Evolutionary conservation across 2,329 filamentous ascomycete species (phyloP).

Genomic region (Penicillium concentricum): DNA sequence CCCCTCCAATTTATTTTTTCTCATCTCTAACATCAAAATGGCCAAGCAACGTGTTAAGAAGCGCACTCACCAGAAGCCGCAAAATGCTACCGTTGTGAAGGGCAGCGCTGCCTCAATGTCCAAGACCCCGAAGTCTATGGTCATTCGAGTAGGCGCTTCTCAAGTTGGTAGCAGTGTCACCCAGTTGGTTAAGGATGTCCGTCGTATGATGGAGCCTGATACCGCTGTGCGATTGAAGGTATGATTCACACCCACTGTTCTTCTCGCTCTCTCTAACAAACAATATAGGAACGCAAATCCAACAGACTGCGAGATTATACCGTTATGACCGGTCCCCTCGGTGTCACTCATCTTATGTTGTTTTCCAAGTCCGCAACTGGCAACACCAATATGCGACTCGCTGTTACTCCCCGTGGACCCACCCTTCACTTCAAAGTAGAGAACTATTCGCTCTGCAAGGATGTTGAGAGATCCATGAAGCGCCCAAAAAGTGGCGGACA

Average conservation of each 20-base stretch:
- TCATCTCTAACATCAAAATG: constrained; percentile 52
- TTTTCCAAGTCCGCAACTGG: constrained; percentile 87
- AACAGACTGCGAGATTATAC: constrained; percentile 91
- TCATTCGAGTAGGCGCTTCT: constrained; percentile 92
- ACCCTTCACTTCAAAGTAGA: constrained; percentile 94
- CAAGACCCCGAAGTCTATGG: constrained; percentile 89
- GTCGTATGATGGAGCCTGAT: constrained; percentile 91
- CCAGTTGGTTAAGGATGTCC: constrained; percentile 87
- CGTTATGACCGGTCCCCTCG: constrained; percentile 90
- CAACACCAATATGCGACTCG: constrained; percentile 88
- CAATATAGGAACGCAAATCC: constrained; percentile 67
- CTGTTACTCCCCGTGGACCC: constrained; percentile 83
- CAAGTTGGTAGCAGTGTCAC: constrained; percentile 89
- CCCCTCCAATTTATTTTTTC: constrained; percentile 5
- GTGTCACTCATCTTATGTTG: constrained; percentile 87
- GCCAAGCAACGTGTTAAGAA: constrained; percentile 81
- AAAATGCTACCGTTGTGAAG: constrained; percentile 53
- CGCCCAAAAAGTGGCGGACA: constrained; percentile 79
- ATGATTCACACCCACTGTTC: constrained; percentile 8
- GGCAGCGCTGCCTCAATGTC: constrained; percentile 61
- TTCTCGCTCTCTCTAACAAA: constrained; percentile 6
- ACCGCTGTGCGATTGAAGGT: constrained; percentile 83
- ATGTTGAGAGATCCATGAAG: constrained; percentile 79
- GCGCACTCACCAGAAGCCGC: constrained; percentile 75
- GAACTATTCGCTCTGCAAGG: constrained; percentile 90